Base-by-base conservation (phyloP, 2,329 filamentous ascomycete species). In the Ophiostoma tasmaniense region DNA sequence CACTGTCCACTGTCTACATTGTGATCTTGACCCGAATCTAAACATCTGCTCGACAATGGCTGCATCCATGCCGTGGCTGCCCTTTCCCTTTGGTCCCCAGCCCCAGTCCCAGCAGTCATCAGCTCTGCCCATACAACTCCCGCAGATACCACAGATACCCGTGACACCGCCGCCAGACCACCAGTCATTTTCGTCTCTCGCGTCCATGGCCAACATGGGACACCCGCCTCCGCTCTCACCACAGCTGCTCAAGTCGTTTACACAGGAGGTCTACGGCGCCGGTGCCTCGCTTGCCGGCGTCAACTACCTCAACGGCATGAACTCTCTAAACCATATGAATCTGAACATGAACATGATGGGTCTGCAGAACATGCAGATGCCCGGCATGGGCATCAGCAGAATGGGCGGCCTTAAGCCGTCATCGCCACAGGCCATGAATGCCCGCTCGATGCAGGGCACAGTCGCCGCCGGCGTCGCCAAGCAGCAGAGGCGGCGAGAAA, bases 81-180 rank as follows among this genome's bases (percentile, higher is more conserved):
- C 76, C 20, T 71, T 73, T 39, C 74, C 73, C 42, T 74, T 76
- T 69, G 76, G 76, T 67, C 69, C 76, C 67, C 76, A 65, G 22
- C 20, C 28, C 2, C 64, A 45, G 33, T 25, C 17, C 13, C 64
- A 42, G 64, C 64, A 39, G 61, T 64, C 61, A 2, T 17, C 17
- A 37, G 17, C 61, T 28, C 64, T 42, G 37, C n/a, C 42, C 4
- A 45, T 45, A 20, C 42, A 37, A 3, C 35, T 42, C 11, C 22
- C 64, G 2, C 64, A 79, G 33, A 75, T 77, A 17, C 79, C 79
- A 52, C 64, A 79, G 35, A 75, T 77, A 17, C 79, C 79, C 52
- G 76, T 80, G 64, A 80, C 79, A 7, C 79, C 79, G 66, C 78
- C 79, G 7, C 79, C 79, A 42, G 79, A 80, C 45, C 75, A 78